Conservation (phyloP, 768 basidiomycete species). For the Suillus alpinus region DNA sequence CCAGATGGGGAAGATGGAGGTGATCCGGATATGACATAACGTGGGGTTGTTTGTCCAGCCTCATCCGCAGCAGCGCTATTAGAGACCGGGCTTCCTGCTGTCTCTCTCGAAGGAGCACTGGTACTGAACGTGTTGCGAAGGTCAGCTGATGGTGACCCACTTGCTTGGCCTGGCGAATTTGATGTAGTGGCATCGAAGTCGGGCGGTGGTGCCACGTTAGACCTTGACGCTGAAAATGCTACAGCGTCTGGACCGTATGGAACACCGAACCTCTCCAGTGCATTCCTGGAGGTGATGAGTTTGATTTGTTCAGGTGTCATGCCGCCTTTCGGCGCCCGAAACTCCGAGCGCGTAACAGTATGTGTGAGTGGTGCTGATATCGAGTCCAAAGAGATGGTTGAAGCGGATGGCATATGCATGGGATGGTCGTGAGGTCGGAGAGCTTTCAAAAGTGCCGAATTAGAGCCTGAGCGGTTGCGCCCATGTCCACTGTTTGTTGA, state of each 20-base stretch:
- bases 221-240: constrained; percentile 51
- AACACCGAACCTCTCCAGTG: constrained; percentile 65
- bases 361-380: constrained; percentile 78
- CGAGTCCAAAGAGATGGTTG: constrained; percentile 65
- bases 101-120: not conserved
- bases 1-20: not conserved
- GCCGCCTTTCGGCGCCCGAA: constrained; percentile 53
- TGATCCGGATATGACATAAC: not conserved
- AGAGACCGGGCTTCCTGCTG: not conserved
- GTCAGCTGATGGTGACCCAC: not conserved
- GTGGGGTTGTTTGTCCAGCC: not conserved
- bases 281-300: constrained; percentile 66
- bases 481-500: constrained; percentile 28
- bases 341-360: constrained; percentile 68
- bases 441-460: constrained; percentile 19
- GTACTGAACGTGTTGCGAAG: not conserved
- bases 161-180: not conserved
- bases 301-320: constrained; percentile 56
- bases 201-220: constrained; percentile 46
- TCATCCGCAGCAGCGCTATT: not conserved
- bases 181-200: constrained; percentile 41
- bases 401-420: constrained; percentile 56
- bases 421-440: constrained; percentile 41
- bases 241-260: constrained; percentile 77
- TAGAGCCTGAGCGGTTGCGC: constrained; percentile 37